A percentile compares a stretch with the other conserved stretches of the same genome.
Evolutionary conservation across 2,329 filamentous ascomycete genomes (phyloP).

Genomic region (Colletotrichum siamense): DNA sequence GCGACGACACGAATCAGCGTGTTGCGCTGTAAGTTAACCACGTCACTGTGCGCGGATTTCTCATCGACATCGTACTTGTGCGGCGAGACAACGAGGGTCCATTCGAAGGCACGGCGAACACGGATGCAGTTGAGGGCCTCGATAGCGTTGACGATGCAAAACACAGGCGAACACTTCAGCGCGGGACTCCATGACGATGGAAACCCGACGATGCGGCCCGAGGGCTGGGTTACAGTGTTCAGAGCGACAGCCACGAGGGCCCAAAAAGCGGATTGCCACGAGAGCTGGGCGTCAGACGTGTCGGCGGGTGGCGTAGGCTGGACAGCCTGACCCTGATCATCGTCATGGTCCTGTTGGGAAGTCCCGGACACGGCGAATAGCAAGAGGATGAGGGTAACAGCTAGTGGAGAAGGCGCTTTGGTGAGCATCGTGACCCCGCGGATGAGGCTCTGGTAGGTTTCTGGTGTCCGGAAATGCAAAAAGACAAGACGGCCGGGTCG

Average conservation of each 20-base stretch:
- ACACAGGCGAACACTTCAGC: not conserved
- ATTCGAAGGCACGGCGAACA: not conserved
- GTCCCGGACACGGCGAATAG: not conserved
- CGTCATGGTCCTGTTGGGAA: not conserved
- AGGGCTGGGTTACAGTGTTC: not conserved
- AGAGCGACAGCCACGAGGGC: not conserved
- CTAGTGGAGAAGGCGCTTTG: not conserved
- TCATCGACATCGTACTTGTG: not conserved
- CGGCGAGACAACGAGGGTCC: not conserved
- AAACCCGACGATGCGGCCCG: not conserved
- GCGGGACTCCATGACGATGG: not conserved
- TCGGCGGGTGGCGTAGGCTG: not conserved
- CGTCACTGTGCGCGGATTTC: not conserved
- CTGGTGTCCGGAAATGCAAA: not conserved
- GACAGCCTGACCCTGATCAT: not conserved
- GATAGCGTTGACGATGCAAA: not conserved
- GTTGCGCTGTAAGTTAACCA: not conserved
- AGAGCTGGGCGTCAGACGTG: not conserved
- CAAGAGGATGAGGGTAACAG: not conserved
- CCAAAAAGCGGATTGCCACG: not conserved
- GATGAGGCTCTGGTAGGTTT: slow-evolving; percentile 3
- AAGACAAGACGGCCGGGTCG: not conserved
- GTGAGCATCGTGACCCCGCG: not conserved
- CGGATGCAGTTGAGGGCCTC: not conserved
- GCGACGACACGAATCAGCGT: not conserved